Evolutionary conservation across 495 filamentous ascomycete species (phyloP).

Genomic region (Trichoderma virens): DNA sequence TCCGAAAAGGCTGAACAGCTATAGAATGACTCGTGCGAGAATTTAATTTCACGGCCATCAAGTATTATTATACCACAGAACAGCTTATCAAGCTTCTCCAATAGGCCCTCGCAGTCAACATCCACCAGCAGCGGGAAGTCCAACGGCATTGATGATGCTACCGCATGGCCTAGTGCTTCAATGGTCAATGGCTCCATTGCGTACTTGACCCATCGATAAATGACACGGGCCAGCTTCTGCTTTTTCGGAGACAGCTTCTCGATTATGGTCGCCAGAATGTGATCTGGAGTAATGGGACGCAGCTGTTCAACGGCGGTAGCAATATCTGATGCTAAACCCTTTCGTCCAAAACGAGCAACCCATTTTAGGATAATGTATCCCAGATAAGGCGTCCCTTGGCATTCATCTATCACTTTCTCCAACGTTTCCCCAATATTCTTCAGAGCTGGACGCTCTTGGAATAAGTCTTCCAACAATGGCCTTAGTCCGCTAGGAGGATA

Average conservation of each 20-base stretch:
- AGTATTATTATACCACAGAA: constrained; percentile 15
- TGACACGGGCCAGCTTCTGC: neutral
- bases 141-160: neutral
- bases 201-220: constrained; percentile 14
- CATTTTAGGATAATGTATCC: constrained; percentile 11
- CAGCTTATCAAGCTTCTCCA: constrained; percentile 6
- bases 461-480: neutral
- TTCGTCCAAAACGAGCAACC: constrained; percentile 1
- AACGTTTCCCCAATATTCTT: neutral
- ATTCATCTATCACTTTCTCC: neutral
- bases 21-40: constrained; percentile 12
- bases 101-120: neutral
- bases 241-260: neutral
- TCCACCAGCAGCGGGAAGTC: constrained; percentile 10
- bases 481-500: neutral
- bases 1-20: neutral
- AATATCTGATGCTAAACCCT: neutral
- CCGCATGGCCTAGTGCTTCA: constrained; percentile 11
- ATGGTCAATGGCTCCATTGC: constrained; percentile 13
- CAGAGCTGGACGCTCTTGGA: neutral
- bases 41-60: constrained; percentile 14
- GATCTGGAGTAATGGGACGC: neutral
- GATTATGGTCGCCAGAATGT: neutral
- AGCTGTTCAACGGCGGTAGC: neutral
- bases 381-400: neutral